Conservation (phyloP, 83 land plant species). For the Isoetes engelmannii region DNA sequence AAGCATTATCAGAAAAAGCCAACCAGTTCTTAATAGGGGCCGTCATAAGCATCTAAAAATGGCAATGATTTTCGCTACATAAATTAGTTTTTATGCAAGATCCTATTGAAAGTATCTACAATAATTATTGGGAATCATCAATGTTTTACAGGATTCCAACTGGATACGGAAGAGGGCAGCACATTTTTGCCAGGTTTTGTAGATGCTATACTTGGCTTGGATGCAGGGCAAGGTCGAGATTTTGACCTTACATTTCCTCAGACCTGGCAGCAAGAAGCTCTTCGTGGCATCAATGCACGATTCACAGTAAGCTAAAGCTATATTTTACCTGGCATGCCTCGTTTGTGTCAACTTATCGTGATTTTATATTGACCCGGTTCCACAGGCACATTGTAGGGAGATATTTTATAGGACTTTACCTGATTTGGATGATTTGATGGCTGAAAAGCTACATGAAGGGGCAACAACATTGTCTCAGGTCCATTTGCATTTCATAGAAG, state of each 20-base stretch:
- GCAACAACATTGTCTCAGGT: slow-evolving; percentile 25
- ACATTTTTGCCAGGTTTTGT: slow-evolving; percentile 36
- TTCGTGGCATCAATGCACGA: slow-evolving; percentile 29
- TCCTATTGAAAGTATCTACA: no score
- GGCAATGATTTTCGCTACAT: background rate
- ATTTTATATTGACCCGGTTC: background rate
- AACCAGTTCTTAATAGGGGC: background rate
- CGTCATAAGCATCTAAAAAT: background rate
- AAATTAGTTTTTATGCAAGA: background rate
- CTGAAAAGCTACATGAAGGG: slow-evolving; percentile 17
- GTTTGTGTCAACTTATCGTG: background rate
- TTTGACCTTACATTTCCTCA: slow-evolving; percentile 33
- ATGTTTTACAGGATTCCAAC: slow-evolving; percentile 25
- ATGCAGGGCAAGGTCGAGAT: slow-evolving; percentile 22
- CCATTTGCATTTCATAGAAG: background rate
- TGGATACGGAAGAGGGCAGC: slow-evolving; percentile 33
- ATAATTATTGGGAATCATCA: no score
- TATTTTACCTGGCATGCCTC: background rate
- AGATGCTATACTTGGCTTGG: slow-evolving; percentile 24
- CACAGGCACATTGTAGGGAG: slow-evolving; percentile 22
- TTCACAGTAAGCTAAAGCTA: slow-evolving; percentile 18
- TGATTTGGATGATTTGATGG: slow-evolving; percentile 22
- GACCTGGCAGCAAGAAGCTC: slow-evolving; percentile 33
- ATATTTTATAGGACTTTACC: slow-evolving; percentile 20
- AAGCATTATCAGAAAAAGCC: background rate